These are phyloP conservation scores for Candida gigantensis DNA, from an alignment of 1,139 yeast genomes.

Conservation along the genomic window DNA sequence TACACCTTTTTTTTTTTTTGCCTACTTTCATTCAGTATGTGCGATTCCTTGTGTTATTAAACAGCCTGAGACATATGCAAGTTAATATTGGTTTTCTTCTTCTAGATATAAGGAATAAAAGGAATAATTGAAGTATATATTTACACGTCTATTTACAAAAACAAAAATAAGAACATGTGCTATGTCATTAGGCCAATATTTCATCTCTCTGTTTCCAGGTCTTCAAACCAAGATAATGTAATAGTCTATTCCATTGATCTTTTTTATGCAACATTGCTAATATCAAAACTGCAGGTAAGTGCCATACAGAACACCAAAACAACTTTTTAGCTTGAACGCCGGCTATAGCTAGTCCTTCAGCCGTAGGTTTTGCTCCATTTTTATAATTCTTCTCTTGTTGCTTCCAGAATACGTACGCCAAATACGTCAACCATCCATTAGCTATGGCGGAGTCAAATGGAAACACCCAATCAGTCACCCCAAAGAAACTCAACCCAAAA, in stretches of 20 bases:
- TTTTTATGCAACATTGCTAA: slow-evolving; percentile 93
- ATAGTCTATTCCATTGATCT: slow-evolving; percentile 89
- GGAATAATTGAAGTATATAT: no score
- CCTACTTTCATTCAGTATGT: no score
- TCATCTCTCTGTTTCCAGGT: neutral
- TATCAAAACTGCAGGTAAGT: slow-evolving; percentile 83
- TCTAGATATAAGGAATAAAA: no score
- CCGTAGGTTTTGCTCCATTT: slow-evolving; percentile 36
- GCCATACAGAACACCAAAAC: slow-evolving; percentile 95
- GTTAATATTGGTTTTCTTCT: no score
- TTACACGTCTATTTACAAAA: slow-evolving; percentile 1
- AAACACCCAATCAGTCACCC: slow-evolving; percentile 81
- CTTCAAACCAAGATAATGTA: slow-evolving; percentile 19
- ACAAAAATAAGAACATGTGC: no score
- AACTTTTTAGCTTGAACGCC: slow-evolving; percentile 74
- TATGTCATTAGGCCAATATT: neutral
- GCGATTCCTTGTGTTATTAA: no score
- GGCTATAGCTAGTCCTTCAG: slow-evolving; percentile 59
- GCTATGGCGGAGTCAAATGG: slow-evolving; percentile 76
- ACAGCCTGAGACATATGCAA: no score
- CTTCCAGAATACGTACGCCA: slow-evolving; percentile 82
- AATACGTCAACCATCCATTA: slow-evolving; percentile 82
- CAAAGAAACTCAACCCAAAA: slow-evolving; percentile 74
- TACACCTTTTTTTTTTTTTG: neutral
- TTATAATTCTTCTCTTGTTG: slow-evolving; percentile 66